These are phyloP conservation scores for Psidium friedrichsthalianum DNA, from an alignment of 345 rosid species.

Conservation along the genomic window DNA sequence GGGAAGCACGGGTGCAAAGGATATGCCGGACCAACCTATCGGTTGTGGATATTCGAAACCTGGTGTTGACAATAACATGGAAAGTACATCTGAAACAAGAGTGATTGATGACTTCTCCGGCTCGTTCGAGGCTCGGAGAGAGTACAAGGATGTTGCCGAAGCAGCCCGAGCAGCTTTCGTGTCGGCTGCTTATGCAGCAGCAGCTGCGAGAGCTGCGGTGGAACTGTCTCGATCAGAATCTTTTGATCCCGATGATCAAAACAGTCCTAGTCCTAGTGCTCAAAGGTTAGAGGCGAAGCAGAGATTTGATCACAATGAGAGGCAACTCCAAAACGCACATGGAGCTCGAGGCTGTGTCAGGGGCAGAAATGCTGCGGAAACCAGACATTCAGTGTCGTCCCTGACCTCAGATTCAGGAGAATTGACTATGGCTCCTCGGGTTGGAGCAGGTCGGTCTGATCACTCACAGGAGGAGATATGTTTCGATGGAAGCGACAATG, in stretches of 20 bases:
- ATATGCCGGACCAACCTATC: not conserved
- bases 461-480: not conserved
- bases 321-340: not conserved
- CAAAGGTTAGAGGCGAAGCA: not conserved
- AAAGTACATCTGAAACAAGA: not conserved
- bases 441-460: not conserved
- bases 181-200: slow-evolving; percentile 83
- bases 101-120: slow-evolving; percentile 12
- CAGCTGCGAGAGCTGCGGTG: slow-evolving; percentile 87
- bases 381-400: not conserved
- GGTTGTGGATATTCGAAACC: slow-evolving; percentile 4
- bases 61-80: not conserved
- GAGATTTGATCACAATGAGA: not conserved
- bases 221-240: slow-evolving; percentile 60
- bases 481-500: not conserved
- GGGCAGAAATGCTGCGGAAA: not conserved
- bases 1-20: not conserved
- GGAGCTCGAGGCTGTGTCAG: not conserved
- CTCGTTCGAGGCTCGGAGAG: slow-evolving; percentile 19
- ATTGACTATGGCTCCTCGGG: not conserved
- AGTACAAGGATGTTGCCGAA: slow-evolving; percentile 79
- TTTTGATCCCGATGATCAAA: slow-evolving; percentile 21
- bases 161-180: slow-evolving; percentile 94
- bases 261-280: not conserved
- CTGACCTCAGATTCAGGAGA: not conserved